These are phyloP conservation scores for Apodospora peruviana DNA, from an alignment of 495 filamentous ascomycete genomes.

Conservation along the genomic window DNA sequence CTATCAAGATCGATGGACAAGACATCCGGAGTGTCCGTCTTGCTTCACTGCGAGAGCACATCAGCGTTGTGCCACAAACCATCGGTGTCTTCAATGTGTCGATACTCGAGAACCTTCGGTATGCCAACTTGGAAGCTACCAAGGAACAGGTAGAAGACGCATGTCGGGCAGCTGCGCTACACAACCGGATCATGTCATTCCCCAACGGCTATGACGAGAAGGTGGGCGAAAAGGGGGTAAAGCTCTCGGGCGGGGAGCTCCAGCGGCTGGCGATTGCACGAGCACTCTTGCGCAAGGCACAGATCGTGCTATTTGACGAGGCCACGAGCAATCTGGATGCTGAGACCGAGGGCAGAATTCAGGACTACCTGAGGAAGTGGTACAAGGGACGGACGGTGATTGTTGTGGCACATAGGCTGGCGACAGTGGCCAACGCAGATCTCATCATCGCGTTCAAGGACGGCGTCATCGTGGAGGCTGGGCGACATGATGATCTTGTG, in stretches of 20 bases:
- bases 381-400: slow-evolving; percentile 5
- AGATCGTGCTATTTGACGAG: slow-evolving; percentile 72
- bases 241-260: slow-evolving; percentile 46
- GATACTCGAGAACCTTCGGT: slow-evolving; percentile 40
- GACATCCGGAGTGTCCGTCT: slow-evolving; percentile 72
- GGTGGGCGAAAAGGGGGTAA: slow-evolving; percentile 50
- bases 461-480: slow-evolving; percentile 4
- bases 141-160: slow-evolving; percentile 30
- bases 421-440: slow-evolving; percentile 6
- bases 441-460: slow-evolving; percentile 8
- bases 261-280: slow-evolving; percentile 61
- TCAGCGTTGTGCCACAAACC: slow-evolving; percentile 38
- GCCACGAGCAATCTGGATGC: slow-evolving; percentile 60
- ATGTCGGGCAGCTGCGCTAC: slow-evolving; percentile 26
- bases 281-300: slow-evolving; percentile 60
- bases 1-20: slow-evolving; percentile 72
- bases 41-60: slow-evolving; percentile 33
- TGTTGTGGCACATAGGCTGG: slow-evolving; percentile 8
- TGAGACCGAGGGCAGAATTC: slow-evolving; percentile 28
- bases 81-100: slow-evolving; percentile 37
- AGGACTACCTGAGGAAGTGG: slow-evolving; percentile 10
- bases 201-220: slow-evolving; percentile 47
- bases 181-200: slow-evolving; percentile 35
- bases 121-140: slow-evolving; percentile 24
- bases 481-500: slow-evolving; percentile 8